phyloP scores from a whole-genome alignment of 495 filamentous ascomycete genomes.

The Pyrenula aspistea region DNA sequence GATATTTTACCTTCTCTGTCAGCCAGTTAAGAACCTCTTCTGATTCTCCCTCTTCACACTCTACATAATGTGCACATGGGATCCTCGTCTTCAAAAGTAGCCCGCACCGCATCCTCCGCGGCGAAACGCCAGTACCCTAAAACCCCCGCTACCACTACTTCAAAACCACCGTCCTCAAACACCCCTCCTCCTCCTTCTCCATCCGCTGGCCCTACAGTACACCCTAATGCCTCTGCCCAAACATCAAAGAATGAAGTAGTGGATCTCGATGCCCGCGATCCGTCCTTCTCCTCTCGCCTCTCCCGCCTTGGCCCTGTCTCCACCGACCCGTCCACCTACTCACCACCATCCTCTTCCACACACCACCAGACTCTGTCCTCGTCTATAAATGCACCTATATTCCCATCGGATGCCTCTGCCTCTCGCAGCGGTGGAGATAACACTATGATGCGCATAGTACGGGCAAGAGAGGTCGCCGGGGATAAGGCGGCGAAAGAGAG shows the following conservation, averaged over 20 bases:
- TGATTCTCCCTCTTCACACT: background rate
- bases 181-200: slow-evolving; percentile 6
- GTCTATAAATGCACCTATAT: slow-evolving; percentile 20
- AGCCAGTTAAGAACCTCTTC: too few species aligned
- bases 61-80: slow-evolving; percentile 35
- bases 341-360: slow-evolving; percentile 9
- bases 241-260: slow-evolving; percentile 32
- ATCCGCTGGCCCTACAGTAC: slow-evolving; percentile 16
- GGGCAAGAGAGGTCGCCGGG: slow-evolving; percentile 27
- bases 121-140: slow-evolving; percentile 46
- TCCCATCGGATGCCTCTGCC: slow-evolving; percentile 23
- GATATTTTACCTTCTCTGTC: too few species aligned
- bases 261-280: slow-evolving; percentile 53
- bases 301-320: slow-evolving; percentile 52
- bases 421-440: slow-evolving; percentile 18
- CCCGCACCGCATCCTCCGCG: slow-evolving; percentile 36
- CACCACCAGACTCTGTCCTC: slow-evolving; percentile 4
- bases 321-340: slow-evolving; percentile 42
- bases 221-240: slow-evolving; percentile 4
- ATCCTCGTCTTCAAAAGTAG: slow-evolving; percentile 49
- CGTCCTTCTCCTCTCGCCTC: slow-evolving; percentile 49
- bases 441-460: slow-evolving; percentile 40
- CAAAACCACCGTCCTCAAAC: slow-evolving; percentile 8
- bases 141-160: slow-evolving; percentile 14
- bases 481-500: slow-evolving; percentile 40